Evolutionary conservation across 1,284 basidiomycete genomes (phyloP).

Genomic region (Sparassis latifolia): DNA sequence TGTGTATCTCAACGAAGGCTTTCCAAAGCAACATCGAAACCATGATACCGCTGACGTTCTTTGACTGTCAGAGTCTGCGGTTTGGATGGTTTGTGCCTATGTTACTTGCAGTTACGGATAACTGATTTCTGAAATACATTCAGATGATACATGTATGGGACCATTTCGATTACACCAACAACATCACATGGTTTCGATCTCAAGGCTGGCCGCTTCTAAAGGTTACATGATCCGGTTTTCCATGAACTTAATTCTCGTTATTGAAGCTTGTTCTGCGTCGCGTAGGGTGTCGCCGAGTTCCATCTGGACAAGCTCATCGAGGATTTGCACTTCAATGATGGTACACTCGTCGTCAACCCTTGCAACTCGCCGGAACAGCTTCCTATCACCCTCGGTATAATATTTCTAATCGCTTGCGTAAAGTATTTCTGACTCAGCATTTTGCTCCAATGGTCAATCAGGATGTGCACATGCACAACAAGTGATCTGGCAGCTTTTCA

Average conservation of each 20-base stretch:
- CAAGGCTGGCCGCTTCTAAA: conserved; percentile 73
- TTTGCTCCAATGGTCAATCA: conserved; percentile 16
- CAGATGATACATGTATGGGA: conserved; percentile 77
- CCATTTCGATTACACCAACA: conserved; percentile 67
- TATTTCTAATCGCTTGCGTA: not conserved
- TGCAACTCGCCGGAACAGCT: conserved; percentile 73
- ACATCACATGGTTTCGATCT: conserved; percentile 57
- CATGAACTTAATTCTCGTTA: not conserved
- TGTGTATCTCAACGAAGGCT: conserved; percentile 21
- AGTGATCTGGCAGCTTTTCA: conserved; percentile 68
- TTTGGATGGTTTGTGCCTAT: conserved; percentile 56
- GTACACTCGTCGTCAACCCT: conserved; percentile 57
- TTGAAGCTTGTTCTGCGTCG: not conserved
- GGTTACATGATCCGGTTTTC: conserved; percentile 25
- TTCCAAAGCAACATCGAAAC: too few species aligned
- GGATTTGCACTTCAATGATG: conserved; percentile 60
- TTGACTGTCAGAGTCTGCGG: conserved; percentile 43
- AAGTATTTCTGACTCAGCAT: not conserved
- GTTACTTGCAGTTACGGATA: not conserved
- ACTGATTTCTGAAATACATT: not conserved
- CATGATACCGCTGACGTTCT: not conserved
- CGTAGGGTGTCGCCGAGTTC: conserved; percentile 58
- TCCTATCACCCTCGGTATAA: conserved; percentile 59
- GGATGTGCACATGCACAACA: conserved; percentile 70
- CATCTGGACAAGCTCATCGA: conserved; percentile 64